Percentiles rank a stretch among this genome's conserved stretches.
phyloP scores from a whole-genome alignment of 2,329 filamentous ascomycete genomes.

The Dactylellina haptotyla region DNA sequence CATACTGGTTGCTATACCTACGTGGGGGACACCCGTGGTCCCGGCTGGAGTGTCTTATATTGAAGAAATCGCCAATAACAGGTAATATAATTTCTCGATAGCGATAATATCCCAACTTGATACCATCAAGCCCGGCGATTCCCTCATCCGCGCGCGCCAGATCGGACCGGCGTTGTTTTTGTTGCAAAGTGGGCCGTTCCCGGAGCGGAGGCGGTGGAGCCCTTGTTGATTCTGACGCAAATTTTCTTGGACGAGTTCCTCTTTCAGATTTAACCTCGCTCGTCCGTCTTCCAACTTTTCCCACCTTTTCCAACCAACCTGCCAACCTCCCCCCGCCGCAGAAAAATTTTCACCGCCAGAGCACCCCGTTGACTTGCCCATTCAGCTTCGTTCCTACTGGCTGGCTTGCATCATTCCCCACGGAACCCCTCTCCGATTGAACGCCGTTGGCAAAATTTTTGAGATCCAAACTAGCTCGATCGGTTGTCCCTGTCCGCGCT shows the following conservation, averaged over 20 bases:
- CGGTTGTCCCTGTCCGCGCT: neutral
- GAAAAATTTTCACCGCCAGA: slow-evolving; percentile 28
- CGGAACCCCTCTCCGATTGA: slow-evolving; percentile 45
- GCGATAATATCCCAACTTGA: no score
- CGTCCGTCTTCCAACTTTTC: slow-evolving; percentile 5
- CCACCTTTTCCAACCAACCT: no score
- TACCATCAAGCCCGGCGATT: no score
- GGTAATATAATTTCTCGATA: no score
- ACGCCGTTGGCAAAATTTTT: slow-evolving; percentile 41
- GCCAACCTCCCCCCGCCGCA: slow-evolving; percentile 45
- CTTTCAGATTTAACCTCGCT: slow-evolving; percentile 38
- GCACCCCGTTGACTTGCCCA: slow-evolving; percentile 16
- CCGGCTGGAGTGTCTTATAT: no score
- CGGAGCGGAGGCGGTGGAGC: slow-evolving; percentile 26
- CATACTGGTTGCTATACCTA: no score
- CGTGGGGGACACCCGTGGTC: no score
- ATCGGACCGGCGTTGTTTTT: slow-evolving; percentile 26
- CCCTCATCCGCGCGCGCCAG: no score
- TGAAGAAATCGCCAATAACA: no score
- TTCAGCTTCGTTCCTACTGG: slow-evolving; percentile 22
- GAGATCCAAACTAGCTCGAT: slow-evolving; percentile 37
- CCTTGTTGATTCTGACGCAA: slow-evolving; percentile 51
- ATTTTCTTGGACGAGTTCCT: slow-evolving; percentile 53
- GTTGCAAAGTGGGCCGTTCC: slow-evolving; percentile 32
- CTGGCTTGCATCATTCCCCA: slow-evolving; percentile 3